Percentiles rank a stretch among this genome's conserved stretches.
These are phyloP conservation scores for Mucor indicus DNA, from an alignment of 371 early-diverging fungal genomes.

Conservation along the genomic window DNA sequence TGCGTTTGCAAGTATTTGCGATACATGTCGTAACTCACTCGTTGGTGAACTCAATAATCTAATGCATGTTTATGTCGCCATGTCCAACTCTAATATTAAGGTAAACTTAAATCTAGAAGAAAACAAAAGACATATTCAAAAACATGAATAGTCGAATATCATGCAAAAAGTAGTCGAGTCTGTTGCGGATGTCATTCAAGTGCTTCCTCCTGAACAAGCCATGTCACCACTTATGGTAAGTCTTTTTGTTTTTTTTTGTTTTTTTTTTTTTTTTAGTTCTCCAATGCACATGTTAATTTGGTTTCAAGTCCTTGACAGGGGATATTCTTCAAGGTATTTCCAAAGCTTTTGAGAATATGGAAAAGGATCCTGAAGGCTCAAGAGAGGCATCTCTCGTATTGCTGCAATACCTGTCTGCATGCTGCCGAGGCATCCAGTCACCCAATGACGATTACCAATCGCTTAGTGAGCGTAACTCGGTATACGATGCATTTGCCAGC, in stretches of 20 bases:
- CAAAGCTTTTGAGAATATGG: conserved; percentile 18
- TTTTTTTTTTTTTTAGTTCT: not conserved
- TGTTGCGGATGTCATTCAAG: conserved; percentile 68
- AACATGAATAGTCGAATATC: conserved; percentile 32
- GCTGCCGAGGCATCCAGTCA: conserved; percentile 54
- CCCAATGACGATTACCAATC: conserved; percentile 50
- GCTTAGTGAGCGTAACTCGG: conserved; percentile 19
- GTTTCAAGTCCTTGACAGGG: conserved; percentile 35
- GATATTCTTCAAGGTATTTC: conserved; percentile 41
- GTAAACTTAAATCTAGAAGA: conserved; percentile 12
- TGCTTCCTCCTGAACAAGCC: conserved; percentile 55
- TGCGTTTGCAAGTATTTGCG: conserved; percentile 72
- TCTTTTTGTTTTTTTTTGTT: not conserved
- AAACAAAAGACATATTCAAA: not conserved
- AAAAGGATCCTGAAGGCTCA: conserved; percentile 16
- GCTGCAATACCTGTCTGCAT: conserved; percentile 47
- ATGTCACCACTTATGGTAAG: conserved; percentile 58
- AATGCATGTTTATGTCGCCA: conserved; percentile 56
- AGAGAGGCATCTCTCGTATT: conserved; percentile 25
- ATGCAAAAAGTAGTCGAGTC: conserved; percentile 74
- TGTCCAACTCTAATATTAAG: conserved; percentile 39
- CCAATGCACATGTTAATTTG: not conserved
- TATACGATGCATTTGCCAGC: conserved; percentile 42
- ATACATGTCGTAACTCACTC: conserved; percentile 66
- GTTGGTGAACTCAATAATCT: conserved; percentile 60